Evolutionary conservation across 1,139 yeast genomes (phyloP), one percentile per base, ranked within the genome.

Genomic region (Spathaspora jeffriesii): DNA sequence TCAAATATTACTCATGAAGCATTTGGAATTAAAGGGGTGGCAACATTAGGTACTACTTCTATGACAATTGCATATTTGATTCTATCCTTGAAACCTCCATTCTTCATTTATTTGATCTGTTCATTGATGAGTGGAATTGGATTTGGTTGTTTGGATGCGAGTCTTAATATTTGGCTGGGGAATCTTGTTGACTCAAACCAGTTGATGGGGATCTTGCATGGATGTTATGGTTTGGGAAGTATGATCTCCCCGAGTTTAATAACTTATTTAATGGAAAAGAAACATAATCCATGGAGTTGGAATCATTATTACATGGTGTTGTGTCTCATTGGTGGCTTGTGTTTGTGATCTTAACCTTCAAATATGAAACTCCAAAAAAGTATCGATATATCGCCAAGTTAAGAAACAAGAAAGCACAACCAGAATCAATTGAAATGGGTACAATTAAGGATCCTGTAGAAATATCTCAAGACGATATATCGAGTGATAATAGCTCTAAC

Each of bases 201-300:
- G 57, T 60, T 84, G 22, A 67, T 85, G 65, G 92, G 92, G 1
- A 62, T 82, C 0, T 61, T 85, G 53, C 93, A 85, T 65, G 87
- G 89, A 0, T 73, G 78, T 51, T 85, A 83, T 59, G 92, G 92
- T 0, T 62, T 83, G 6, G 90, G 91, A 1, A 81, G 88, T 43
- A 78, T 85, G 71, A 66, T 82, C 0, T 76, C 88, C 1, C 91
- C 93, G 0, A 78, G 83, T 4, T 52, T 81, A 22, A 76, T 81
- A n/a, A 73, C 85, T 0, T 58, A 64, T 45, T 69, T 79, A 39
- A 56, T 75, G 23, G 69, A 67, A 48, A 59, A 61, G 37, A 42
- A 59, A 17, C 14, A 64, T 50, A 49, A 67, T 57, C 76, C 77
- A 1, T 73, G 79, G 78, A 40, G 49, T 10, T 79, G 84, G 84